Evolutionary conservation across 2,329 filamentous ascomycete genomes (phyloP).

Genomic region (Zasmidium cellare): DNA sequence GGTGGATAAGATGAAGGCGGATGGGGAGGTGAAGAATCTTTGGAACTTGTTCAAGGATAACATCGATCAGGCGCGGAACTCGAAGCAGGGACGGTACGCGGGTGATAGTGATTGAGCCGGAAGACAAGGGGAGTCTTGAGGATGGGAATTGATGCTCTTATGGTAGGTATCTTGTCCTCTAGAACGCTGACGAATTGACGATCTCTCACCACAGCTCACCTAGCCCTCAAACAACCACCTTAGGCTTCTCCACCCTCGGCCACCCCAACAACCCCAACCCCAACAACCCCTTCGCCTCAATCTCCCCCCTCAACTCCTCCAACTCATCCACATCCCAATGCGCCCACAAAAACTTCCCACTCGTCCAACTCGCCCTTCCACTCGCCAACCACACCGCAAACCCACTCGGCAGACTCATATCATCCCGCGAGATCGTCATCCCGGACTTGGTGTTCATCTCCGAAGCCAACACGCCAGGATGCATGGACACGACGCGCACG

Average conservation of each 20-base stretch:
- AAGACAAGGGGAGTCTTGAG: background rate
- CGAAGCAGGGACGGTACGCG: slow-evolving; percentile 39
- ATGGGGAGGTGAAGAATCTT: slow-evolving; percentile 60
- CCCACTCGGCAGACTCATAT: slow-evolving; percentile 13
- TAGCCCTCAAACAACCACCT: background rate
- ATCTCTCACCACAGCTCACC: background rate
- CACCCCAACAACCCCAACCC: background rate
- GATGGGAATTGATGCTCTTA: too few species aligned
- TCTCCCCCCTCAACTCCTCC: background rate
- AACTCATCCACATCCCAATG: slow-evolving; percentile 5
- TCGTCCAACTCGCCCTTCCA: background rate
- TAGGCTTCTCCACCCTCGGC: background rate
- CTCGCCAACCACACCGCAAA: slow-evolving; percentile 8
- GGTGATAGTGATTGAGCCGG: slow-evolving; percentile 5
- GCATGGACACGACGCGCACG: slow-evolving; percentile 40
- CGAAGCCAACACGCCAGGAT: slow-evolving; percentile 45
- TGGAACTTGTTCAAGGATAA: slow-evolving; percentile 66
- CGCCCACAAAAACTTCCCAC: slow-evolving; percentile 2
- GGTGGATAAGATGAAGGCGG: slow-evolving; percentile 63
- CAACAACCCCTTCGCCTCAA: background rate
- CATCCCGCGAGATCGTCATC: slow-evolving; percentile 5
- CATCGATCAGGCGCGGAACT: slow-evolving; percentile 58
- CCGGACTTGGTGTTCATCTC: slow-evolving; percentile 33
- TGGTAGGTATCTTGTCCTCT: background rate
- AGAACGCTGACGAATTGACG: background rate